Base-by-base conservation (phyloP, 2,329 filamentous ascomycete species). In the Dactylellina leptospora region DNA sequence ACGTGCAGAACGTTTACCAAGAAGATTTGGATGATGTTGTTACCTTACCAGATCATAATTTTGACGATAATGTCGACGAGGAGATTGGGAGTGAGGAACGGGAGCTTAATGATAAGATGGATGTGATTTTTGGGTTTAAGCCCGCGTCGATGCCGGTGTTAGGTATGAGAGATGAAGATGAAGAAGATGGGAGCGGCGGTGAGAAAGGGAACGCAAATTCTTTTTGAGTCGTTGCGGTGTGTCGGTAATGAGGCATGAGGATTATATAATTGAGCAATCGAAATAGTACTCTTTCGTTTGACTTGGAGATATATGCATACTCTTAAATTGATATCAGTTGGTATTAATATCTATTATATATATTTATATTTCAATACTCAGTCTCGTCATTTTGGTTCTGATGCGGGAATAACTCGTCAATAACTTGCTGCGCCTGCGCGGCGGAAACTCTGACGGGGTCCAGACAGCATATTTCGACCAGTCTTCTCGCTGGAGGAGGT, bases 401-500 rank as follows among this genome's bases (percentile, higher is more conserved):
- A 11, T 63, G 58, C 4, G 42, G 22, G 27, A 71, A 71, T 25
- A 71, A 16, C 18, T 58, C 66, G 6, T 71, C 66, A 3, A 58
- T 45, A 2, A 54, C 28, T 6, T 33, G 23, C n/a, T 42, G 53
- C 6, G 40, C 66, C 23, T 63, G 27, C 6, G 42, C 22, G n/a
- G 66, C 66, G 1, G 66, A 63, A 30, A 59, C 36, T 18, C 66
- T 56, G 5, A 33, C 48, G 10, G 53, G 51, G 22, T 23, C 42
- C 33, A 56, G 44, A 25, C 69, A 73, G 42, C 69, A 73, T 13
- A 54, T 23, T 25, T 66, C 36, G 9, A 73, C 69, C 9, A 73
- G 18, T 33, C 47, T 48, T 23, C 40, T 59, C 3, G 69, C 69
- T n/a, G 59, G 40, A 22, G 54, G 53, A 5, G 69, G 33, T 16